These are phyloP conservation scores for Solanum stenotomum DNA, from an alignment of 257 asterid species.

Conservation along the genomic window DNA sequence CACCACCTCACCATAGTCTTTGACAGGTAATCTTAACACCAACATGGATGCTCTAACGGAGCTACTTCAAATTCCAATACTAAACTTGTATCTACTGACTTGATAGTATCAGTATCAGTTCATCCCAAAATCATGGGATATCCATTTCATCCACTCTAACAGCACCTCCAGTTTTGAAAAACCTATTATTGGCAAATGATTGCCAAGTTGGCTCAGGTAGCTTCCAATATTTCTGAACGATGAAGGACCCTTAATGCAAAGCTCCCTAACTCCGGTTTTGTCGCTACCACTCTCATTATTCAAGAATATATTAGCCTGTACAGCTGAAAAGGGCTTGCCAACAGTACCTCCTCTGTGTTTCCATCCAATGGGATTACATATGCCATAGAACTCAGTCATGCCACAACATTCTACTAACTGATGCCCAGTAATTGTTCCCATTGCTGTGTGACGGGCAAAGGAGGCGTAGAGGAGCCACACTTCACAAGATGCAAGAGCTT, in stretches of 20 bases:
- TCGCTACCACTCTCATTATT: slow-evolving; percentile 51
- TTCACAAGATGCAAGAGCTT: slow-evolving; percentile 78
- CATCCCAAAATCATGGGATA: slow-evolving; percentile 83
- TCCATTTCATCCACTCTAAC: slow-evolving; percentile 79
- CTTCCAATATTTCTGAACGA: slow-evolving; percentile 84
- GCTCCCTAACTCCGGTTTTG: slow-evolving; percentile 55
- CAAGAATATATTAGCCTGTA: slow-evolving; percentile 68
- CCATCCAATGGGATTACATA: slow-evolving; percentile 72
- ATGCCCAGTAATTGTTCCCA: slow-evolving; percentile 91
- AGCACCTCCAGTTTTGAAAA: slow-evolving; percentile 90
- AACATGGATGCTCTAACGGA: slow-evolving; percentile 74
- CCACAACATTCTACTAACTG: slow-evolving; percentile 76
- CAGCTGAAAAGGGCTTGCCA: slow-evolving; percentile 82
- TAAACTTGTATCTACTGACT: slow-evolving; percentile 84
- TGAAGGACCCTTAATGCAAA: slow-evolving; percentile 65
- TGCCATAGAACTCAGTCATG: slow-evolving; percentile 96
- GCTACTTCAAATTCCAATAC: slow-evolving; percentile 84
- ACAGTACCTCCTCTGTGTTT: slow-evolving; percentile 56
- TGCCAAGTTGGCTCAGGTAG: slow-evolving; percentile 75
- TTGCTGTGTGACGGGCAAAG: slow-evolving; percentile 84
- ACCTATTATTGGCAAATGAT: slow-evolving; percentile 63
- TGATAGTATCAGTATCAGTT: slow-evolving; percentile 84
- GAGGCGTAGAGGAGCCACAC: slow-evolving; percentile 94
- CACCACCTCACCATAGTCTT: slow-evolving; percentile 75
- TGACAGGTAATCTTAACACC: slow-evolving; percentile 87